These are phyloP conservation scores for Tylopilus cervinicoccineus DNA, from an alignment of 768 basidiomycete species.

Conservation along the genomic window DNA sequence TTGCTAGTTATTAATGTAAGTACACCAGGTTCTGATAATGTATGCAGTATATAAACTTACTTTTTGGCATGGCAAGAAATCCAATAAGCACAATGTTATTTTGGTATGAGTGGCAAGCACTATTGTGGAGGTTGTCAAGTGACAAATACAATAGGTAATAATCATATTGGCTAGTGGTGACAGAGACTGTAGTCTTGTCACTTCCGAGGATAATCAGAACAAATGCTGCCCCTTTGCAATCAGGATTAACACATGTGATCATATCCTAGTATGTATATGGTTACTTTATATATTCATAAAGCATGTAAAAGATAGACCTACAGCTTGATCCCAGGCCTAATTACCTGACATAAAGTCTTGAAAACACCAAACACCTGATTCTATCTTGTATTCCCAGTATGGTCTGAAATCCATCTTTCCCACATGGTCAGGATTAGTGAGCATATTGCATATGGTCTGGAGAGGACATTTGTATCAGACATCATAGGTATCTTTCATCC, in stretches of 20 bases:
- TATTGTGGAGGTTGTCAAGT: too few relatives aligned
- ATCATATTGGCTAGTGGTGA: too few relatives aligned
- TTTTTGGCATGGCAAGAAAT: conserved; percentile 31
- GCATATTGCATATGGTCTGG: neutral
- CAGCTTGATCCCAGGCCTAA: neutral
- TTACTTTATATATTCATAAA: too few relatives aligned
- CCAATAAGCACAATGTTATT: too few relatives aligned
- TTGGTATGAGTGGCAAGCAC: too few relatives aligned
- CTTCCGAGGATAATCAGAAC: too few relatives aligned
- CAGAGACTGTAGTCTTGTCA: too few relatives aligned
- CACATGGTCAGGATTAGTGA: neutral
- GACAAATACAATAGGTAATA: too few relatives aligned
- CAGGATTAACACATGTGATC: too few relatives aligned
- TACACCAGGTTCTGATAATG: conserved; percentile 5
- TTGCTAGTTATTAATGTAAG: neutral
- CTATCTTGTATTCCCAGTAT: neutral
- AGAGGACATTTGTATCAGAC: neutral
- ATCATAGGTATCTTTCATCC: neutral
- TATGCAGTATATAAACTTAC: neutral
- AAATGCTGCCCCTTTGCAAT: too few relatives aligned
- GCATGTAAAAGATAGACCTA: neutral
- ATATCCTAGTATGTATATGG: neutral
- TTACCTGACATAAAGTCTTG: neutral
- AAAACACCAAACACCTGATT: too few relatives aligned
- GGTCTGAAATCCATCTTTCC: neutral